Evolutionary conservation across 2,329 filamentous ascomycete species (phyloP), one percentile per base, ranked within the genome.

Genomic region (Colletotrichum truncatum): DNA sequence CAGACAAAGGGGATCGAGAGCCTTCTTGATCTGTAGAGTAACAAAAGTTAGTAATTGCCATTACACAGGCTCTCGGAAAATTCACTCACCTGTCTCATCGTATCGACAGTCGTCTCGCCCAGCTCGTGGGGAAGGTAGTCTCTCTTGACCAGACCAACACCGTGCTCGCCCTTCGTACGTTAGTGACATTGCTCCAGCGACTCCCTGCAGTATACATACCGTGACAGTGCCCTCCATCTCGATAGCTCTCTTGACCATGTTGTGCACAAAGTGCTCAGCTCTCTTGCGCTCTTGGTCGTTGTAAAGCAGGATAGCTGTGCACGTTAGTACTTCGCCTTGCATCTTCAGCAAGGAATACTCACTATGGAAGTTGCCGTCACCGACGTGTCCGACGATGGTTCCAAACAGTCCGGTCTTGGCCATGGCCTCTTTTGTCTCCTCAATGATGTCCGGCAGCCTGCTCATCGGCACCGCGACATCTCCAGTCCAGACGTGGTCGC

Each of bases 141-240:
- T 70, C 93, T 84, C 86, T 97, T 97, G 61, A 95, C 91, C 49
- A 97, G 81, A 6, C 93, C 93, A 56, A 96, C 90, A 41, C 93
- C 93, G 76, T 97, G 93, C 78, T 97, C 93, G 57, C 93, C 93
- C 84, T 87, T 60, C 36, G 3, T 6, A 6, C 25, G 26, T 46
- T 18, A 23, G 58, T 70, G 25, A 41, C 12, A 1, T 2, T 10
- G 16, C 25, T 23, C 45, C 7, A 12, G 25, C 28, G 16, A 6
- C 4, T 14, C 6, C 6, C 18, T 18, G 30, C 12, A n/a, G 16
- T 18, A 16, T 25, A 73, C 82, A 72, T 72, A 87, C 85, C 11
- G 93, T 94, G 1, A 94, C 92, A 0, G 93, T 96, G 8, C 93
- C 93, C 77, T 96, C 93, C 81, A 94, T 86, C 79, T 93, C 91